These are phyloP conservation scores for Termitomyces sp. DNA, from an alignment of 768 basidiomycete species.

Conservation along the genomic window DNA sequence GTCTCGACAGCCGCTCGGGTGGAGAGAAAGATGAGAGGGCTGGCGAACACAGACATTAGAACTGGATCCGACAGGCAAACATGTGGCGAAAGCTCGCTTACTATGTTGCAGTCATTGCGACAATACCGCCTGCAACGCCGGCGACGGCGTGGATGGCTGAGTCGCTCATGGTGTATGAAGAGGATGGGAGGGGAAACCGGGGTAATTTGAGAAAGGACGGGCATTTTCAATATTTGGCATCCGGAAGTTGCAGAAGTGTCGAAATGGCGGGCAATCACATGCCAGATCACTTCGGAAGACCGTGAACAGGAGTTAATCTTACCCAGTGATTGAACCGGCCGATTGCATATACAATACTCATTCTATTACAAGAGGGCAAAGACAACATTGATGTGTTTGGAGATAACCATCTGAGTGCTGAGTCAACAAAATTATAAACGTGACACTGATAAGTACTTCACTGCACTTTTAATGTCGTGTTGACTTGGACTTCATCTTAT, in stretches of 20 bases:
- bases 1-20: conserved; percentile 92
- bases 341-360: not conserved
- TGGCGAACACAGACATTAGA: conserved; percentile 23
- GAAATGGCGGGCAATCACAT: conserved; percentile 9
- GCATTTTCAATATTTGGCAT: not conserved
- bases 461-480: not conserved
- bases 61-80: conserved; percentile 4
- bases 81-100: conserved; percentile 36
- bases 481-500: not conserved
- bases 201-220: not conserved
- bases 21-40: conserved; percentile 88
- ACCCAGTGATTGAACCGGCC: not conserved
- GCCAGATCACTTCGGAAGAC: conserved; percentile 4
- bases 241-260: conserved; percentile 5
- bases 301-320: not conserved
- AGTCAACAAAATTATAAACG: not conserved
- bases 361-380: not conserved
- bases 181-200: not conserved
- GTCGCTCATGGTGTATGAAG: conserved; percentile 49
- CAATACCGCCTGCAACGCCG: conserved; percentile 86
- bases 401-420: not conserved
- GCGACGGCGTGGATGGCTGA: conserved; percentile 83
- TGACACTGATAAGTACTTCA: not conserved
- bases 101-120: conserved; percentile 91
- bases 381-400: not conserved